Evolutionary conservation across 129 eudicot genomes (phyloP).

Genomic region (Logfia minima): DNA sequence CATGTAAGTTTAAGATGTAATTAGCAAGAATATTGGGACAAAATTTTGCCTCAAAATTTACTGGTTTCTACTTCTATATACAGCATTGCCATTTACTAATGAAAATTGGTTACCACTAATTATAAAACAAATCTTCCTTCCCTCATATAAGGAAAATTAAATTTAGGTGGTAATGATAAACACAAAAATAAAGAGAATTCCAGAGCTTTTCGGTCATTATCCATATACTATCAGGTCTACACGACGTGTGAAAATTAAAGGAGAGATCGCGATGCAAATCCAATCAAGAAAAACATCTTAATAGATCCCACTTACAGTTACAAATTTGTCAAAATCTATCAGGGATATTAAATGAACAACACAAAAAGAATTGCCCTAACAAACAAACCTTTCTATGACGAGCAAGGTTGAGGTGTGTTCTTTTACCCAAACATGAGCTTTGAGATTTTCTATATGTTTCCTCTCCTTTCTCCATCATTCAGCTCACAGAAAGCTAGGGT

Average conservation of each 20-base stretch:
- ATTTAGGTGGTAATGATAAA: conserved; percentile 3
- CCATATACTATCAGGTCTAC: neutral
- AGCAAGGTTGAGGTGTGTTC: conserved; percentile 22
- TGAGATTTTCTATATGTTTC: conserved; percentile 22
- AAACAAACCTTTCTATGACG: conserved; percentile 30
- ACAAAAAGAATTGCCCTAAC: conserved; percentile 16
- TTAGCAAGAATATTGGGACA: conserved; percentile 20
- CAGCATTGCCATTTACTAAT: conserved; percentile 10
- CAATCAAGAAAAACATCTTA: neutral
- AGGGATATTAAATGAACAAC: conserved; percentile 10
- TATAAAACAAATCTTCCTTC: conserved; percentile 20
- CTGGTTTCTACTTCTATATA: conserved; percentile 4
- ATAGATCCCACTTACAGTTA: neutral
- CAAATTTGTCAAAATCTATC: neutral
- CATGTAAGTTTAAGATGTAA: conserved; percentile 14
- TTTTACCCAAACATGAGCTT: conserved; percentile 19
- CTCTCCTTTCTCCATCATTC: conserved; percentile 30
- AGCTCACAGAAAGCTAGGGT: conserved; percentile 1
- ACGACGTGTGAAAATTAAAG: conserved; percentile 9
- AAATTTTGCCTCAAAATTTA: neutral
- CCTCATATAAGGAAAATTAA: neutral
- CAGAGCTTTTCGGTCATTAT: neutral
- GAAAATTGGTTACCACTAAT: conserved; percentile 13
- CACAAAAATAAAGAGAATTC: conserved; percentile 1
- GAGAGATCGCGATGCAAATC: neutral